Conservation (phyloP, 352 stramenopile genomes). For the Pythium brachiatum region DNA sequence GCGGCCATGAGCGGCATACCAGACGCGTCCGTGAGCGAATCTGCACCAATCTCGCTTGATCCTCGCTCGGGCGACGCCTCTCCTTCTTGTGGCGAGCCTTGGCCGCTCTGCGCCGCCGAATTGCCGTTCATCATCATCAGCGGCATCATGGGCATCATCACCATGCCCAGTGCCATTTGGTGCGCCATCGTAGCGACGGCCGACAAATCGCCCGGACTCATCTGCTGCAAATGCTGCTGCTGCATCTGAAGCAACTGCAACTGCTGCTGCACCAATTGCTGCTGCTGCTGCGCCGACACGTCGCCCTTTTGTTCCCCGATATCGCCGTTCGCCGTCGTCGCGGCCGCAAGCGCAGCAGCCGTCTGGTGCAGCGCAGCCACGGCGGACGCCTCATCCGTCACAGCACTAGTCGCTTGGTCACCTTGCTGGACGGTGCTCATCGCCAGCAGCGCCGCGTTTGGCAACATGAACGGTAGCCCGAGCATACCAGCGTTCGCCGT, state of each 20-base stretch:
- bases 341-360: slow-evolving; percentile 13
- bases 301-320: slow-evolving; percentile 19
- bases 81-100: slow-evolving; percentile 16
- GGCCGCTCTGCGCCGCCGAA: slow-evolving; percentile 16
- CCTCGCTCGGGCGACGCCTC: slow-evolving; percentile 13
- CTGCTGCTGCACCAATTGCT: slow-evolving; percentile 62
- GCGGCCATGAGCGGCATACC: slow-evolving; percentile 34
- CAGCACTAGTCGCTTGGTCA: slow-evolving; percentile 7
- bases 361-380: slow-evolving; percentile 17
- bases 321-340: not conserved
- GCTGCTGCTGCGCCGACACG: slow-evolving; percentile 45
- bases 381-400: slow-evolving; percentile 6
- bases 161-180: slow-evolving; percentile 56
- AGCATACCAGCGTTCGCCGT: slow-evolving; percentile 21
- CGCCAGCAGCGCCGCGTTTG: slow-evolving; percentile 25
- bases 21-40: slow-evolving; percentile 13
- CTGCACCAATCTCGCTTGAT: slow-evolving; percentile 4
- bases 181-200: slow-evolving; percentile 54
- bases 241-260: slow-evolving; percentile 57
- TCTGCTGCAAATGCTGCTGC: slow-evolving; percentile 49
- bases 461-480: slow-evolving; percentile 27
- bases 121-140: slow-evolving; percentile 65
- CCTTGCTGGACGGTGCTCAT: slow-evolving; percentile 27
- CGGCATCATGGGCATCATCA: slow-evolving; percentile 82
- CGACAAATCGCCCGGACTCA: slow-evolving; percentile 49